phyloP scores from a whole-genome alignment of 163 green algal genomes.

The Scenedesmus sp. region DNA sequence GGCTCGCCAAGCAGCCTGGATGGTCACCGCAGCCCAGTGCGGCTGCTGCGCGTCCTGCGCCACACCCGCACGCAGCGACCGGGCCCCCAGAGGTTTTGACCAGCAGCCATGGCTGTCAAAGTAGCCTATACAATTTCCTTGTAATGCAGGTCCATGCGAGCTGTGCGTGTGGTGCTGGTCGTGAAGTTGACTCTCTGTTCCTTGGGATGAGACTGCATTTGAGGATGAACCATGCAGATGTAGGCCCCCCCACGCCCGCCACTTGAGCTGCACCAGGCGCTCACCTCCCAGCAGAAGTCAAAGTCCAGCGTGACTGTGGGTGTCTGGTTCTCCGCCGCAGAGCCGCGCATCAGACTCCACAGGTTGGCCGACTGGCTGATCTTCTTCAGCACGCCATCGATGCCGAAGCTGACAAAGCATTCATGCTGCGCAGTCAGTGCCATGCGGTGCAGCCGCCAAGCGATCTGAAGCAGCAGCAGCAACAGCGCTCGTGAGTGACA shows the following conservation, averaged over 20 bases:
- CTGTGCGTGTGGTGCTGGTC: too few relatives aligned
- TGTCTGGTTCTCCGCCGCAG: constrained; percentile 56
- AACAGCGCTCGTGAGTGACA: background rate
- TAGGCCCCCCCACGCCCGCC: too few relatives aligned
- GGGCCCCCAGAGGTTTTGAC: too few relatives aligned
- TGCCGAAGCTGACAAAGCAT: constrained; percentile 59
- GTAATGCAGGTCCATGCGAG: too few relatives aligned
- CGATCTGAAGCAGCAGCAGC: constrained; percentile 52
- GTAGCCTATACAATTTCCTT: too few relatives aligned
- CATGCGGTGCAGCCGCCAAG: constrained; percentile 73
- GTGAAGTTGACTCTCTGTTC: too few relatives aligned
- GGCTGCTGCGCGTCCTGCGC: constrained; percentile 53
- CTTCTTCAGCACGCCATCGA: constrained; percentile 55
- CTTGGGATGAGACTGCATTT: too few relatives aligned
- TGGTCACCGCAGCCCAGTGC: constrained; percentile 56
- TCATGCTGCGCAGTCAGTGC: constrained; percentile 57
- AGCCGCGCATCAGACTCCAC: constrained; percentile 69
- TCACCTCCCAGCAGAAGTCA: constrained; percentile 69
- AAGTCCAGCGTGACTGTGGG: constrained; percentile 70
- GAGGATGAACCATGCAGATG: too few relatives aligned
- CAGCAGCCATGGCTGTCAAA: too few relatives aligned
- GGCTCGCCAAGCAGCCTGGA: constrained; percentile 56
- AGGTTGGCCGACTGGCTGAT: constrained; percentile 65
- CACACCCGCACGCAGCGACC: background rate
- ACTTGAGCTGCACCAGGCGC: too few relatives aligned